Percentiles rank a stretch among this genome's conserved stretches.
Conservation (phyloP, 495 filamentous ascomycete species). For the Hyphodiscus hymeniophilus region DNA sequence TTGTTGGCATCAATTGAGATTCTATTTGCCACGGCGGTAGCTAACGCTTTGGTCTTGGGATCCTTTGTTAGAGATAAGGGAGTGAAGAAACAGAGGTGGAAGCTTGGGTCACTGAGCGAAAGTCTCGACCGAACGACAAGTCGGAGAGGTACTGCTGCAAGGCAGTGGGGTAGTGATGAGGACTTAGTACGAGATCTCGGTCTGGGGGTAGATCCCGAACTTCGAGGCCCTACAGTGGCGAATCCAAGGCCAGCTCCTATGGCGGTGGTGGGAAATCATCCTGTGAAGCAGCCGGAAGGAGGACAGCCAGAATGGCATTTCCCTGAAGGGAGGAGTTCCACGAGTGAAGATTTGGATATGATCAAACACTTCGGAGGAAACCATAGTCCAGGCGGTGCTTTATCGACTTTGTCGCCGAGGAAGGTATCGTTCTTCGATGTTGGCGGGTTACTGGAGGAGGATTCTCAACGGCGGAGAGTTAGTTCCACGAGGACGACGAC, state of each 20-base stretch:
- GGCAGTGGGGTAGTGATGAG: conserved; percentile 75
- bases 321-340: conserved; percentile 5
- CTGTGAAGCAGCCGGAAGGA: conserved; percentile 15
- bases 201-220: conserved; percentile 51
- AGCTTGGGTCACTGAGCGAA: conserved; percentile 47
- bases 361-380: conserved; percentile 8
- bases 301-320: conserved; percentile 19
- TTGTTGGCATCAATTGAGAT: conserved; percentile 72
- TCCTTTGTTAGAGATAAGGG: conserved; percentile 76
- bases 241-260: conserved; percentile 35
- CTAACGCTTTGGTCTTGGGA: conserved; percentile 72
- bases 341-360: conserved; percentile 17
- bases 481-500: conserved; percentile 7
- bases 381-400: conserved; percentile 4
- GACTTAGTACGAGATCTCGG: conserved; percentile 69
- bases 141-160: conserved; percentile 39
- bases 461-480: conserved; percentile 5
- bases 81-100: conserved; percentile 69
- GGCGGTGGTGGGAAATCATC: conserved; percentile 24
- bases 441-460: conserved; percentile 50
- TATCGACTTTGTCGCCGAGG: conserved; percentile 33
- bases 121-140: conserved; percentile 38
- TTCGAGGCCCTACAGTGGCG: conserved; percentile 28
- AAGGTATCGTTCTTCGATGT: conserved; percentile 63
- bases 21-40: conserved; percentile 65